Evolutionary conservation across 768 basidiomycete species (phyloP).

Genomic region (Pulveroboletus sp.): DNA sequence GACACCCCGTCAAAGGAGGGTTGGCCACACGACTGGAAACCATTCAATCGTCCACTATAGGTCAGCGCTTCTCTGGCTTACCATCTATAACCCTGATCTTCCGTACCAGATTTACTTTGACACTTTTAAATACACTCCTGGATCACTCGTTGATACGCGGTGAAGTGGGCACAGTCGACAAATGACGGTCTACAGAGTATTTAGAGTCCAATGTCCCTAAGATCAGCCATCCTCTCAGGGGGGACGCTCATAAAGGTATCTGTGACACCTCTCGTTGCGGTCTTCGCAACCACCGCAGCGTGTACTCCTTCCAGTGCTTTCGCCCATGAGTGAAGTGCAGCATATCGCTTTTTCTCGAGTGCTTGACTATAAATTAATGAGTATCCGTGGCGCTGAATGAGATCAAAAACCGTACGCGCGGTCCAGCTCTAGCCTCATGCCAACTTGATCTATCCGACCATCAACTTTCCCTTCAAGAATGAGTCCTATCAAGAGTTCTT

Average conservation of each 20-base stretch:
- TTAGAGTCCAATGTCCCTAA: conserved; percentile 27
- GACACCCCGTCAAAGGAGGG: conserved; percentile 79
- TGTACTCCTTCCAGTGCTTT: conserved; percentile 76
- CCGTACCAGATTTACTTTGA: not conserved
- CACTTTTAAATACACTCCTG: not conserved
- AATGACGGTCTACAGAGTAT: conserved; percentile 6
- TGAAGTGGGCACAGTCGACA: not conserved
- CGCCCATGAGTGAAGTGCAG: conserved; percentile 78
- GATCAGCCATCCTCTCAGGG: conserved; percentile 30
- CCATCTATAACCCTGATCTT: not conserved
- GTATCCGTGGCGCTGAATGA: not conserved
- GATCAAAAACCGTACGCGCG: conserved; percentile 50
- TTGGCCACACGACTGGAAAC: conserved; percentile 86
- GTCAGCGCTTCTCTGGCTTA: conserved; percentile 2
- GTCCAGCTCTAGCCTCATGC: conserved; percentile 88
- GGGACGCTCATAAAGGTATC: conserved; percentile 33
- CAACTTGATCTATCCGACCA: conserved; percentile 94
- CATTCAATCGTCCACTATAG: conserved; percentile 50
- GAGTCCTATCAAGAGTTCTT: conserved; percentile 87
- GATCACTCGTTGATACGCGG: conserved; percentile 1
- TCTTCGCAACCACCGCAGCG: conserved; percentile 69
- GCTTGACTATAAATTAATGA: conserved; percentile 57
- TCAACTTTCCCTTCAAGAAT: conserved; percentile 97
- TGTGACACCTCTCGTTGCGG: conserved; percentile 35
- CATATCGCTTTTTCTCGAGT: conserved; percentile 81